Conservation (phyloP, 1,284 basidiomycete species). For the Baeospora myosura region DNA sequence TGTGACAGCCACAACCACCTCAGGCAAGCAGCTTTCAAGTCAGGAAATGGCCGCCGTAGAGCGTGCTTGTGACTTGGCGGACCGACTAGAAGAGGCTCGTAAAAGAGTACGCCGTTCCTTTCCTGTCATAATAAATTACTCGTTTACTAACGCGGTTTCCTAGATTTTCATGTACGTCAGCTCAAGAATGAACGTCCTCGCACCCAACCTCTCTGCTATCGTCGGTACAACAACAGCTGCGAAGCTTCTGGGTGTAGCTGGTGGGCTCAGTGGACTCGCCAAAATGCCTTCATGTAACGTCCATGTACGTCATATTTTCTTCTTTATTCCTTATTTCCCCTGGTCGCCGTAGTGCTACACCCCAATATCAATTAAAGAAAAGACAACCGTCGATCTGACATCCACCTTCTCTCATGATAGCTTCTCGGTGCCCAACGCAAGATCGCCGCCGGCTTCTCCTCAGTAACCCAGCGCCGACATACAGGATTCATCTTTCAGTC, state of each 20-base stretch:
- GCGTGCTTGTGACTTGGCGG: slow-evolving; percentile 82
- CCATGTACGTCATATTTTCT: slow-evolving; percentile 60
- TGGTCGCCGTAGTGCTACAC: too few relatives aligned
- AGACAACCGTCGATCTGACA: too few relatives aligned
- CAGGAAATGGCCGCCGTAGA: slow-evolving; percentile 77
- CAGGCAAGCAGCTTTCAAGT: slow-evolving; percentile 67
- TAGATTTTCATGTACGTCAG: slow-evolving; percentile 98
- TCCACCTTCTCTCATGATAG: too few relatives aligned
- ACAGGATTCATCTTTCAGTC: slow-evolving; percentile 97
- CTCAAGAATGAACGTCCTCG: slow-evolving; percentile 95
- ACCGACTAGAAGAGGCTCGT: slow-evolving; percentile 80
- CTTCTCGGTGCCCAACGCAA: slow-evolving; percentile 92
- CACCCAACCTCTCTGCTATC: slow-evolving; percentile 96
- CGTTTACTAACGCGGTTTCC: slow-evolving; percentile 2
- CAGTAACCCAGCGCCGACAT: slow-evolving; percentile 78
- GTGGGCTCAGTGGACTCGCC: slow-evolving; percentile 83
- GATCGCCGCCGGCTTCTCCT: slow-evolving; percentile 80
- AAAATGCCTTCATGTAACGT: slow-evolving; percentile 97
- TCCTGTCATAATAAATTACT: slow-evolving; percentile 8
- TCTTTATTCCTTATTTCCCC: not conserved
- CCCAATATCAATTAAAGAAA: too few relatives aligned
- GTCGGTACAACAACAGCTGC: slow-evolving; percentile 98
- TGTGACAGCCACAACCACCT: slow-evolving; percentile 89
- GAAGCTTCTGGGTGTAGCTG: slow-evolving; percentile 95
- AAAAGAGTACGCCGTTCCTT: slow-evolving; percentile 58